A percentile compares a stretch with the other conserved stretches of the same genome.
Evolutionary conservation across 2,329 filamentous ascomycete genomes (phyloP).

Genomic region (Colletotrichum lentis): DNA sequence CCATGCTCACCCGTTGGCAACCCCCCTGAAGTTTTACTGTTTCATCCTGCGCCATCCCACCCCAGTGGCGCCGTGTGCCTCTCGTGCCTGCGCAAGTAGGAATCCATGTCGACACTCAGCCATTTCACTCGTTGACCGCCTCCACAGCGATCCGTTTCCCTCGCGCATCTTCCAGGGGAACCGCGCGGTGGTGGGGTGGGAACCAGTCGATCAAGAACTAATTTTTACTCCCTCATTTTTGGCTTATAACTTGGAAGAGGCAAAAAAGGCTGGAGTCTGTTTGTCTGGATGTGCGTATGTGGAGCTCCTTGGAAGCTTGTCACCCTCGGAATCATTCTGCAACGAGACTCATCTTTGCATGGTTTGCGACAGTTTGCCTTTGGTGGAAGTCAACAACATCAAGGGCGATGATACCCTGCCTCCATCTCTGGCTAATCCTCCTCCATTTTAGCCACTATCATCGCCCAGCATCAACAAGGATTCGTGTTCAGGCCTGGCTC

Average conservation of each 20-base stretch:
- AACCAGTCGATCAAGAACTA: conserved; percentile 28
- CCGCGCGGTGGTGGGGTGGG: conserved; percentile 29
- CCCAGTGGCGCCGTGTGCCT: conserved; percentile 31
- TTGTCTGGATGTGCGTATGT: no score
- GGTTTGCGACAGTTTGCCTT: no score
- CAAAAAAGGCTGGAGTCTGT: conserved; percentile 26
- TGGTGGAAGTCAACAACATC: no score
- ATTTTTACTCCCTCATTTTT: background rate
- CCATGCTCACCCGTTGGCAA: conserved; percentile 26
- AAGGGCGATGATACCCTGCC: no score
- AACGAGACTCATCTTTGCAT: no score
- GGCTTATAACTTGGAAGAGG: conserved; percentile 12
- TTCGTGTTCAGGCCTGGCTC: conserved; percentile 10
- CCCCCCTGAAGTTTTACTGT: conserved; percentile 38
- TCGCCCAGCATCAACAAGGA: no score
- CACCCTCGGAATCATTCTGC: no score
- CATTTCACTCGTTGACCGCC: conserved; percentile 9
- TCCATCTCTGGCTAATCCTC: no score
- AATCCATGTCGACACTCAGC: conserved; percentile 19
- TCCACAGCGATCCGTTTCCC: conserved; percentile 22
- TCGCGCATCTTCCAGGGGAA: conserved; percentile 30
- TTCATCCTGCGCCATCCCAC: conserved; percentile 37
- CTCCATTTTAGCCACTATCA: no score
- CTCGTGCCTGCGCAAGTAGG: conserved; percentile 39
- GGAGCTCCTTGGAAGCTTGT: no score